These are phyloP conservation scores for Eleusine coracana DNA, from an alignment of 176 grass and related monocot species.

Conservation along the genomic window DNA sequence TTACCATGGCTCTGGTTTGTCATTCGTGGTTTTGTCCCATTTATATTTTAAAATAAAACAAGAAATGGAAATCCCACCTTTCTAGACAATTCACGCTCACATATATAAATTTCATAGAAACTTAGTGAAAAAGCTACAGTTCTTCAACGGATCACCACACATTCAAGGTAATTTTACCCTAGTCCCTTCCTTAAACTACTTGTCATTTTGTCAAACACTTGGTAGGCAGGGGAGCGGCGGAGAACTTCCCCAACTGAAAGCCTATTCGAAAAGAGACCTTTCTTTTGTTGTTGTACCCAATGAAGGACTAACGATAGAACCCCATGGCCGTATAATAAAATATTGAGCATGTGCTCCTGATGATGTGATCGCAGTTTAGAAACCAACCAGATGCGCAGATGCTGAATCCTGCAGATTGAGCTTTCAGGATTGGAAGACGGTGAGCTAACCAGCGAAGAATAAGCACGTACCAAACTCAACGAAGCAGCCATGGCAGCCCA, in stretches of 20 bases:
- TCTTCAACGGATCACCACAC: no score
- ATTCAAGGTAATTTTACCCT: no score
- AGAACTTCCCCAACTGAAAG: background rate
- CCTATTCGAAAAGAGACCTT: background rate
- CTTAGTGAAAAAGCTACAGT: no score
- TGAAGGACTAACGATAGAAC: background rate
- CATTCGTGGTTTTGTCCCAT: no score
- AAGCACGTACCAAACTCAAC: background rate
- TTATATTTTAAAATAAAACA: no score
- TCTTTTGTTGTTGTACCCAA: background rate
- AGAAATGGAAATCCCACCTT: no score
- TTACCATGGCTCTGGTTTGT: no score
- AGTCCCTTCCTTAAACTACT: background rate
- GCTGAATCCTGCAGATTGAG: background rate
- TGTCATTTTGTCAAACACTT: background rate
- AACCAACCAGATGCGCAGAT: background rate
- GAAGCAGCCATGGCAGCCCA: background rate
- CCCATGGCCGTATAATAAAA: background rate
- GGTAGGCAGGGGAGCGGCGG: background rate
- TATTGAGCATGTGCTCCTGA: background rate
- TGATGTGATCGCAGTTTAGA: background rate
- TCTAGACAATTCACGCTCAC: no score
- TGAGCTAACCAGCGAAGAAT: constrained; percentile 13
- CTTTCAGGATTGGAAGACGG: constrained; percentile 6
- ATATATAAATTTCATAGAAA: no score